phyloP scores from a whole-genome alignment of 1,284 basidiomycete species.

The Takashimella tepidaria region DNA sequence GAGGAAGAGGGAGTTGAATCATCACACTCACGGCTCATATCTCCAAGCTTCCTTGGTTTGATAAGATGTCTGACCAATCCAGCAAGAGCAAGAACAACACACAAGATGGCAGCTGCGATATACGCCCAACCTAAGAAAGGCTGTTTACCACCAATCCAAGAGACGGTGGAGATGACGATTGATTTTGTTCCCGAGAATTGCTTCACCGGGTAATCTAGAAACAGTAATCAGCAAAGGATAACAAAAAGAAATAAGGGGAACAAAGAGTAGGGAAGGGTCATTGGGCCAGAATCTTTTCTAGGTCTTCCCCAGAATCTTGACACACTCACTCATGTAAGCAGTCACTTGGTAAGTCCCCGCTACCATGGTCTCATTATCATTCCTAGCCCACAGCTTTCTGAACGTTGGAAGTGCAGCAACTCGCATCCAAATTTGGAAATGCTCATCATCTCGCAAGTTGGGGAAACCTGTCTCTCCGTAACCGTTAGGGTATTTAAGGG shows the following conservation, averaged over 20 bases:
- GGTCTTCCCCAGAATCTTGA: not conserved
- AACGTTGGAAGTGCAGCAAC: slow-evolving; percentile 95
- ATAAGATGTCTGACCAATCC: slow-evolving; percentile 90
- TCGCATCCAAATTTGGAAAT: slow-evolving; percentile 99
- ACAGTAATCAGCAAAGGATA: slow-evolving; percentile 2
- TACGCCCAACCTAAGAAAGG: slow-evolving; percentile 97
- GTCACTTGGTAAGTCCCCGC: slow-evolving; percentile 72
- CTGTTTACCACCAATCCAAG: slow-evolving; percentile 92
- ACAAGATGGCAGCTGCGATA: slow-evolving; percentile 79
- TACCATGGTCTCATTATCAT: slow-evolving; percentile 69
- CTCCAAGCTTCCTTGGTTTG: slow-evolving; percentile 71
- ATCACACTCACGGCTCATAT: slow-evolving; percentile 35
- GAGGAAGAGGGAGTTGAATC: no score
- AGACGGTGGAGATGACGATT: slow-evolving; percentile 91
- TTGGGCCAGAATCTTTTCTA: not conserved
- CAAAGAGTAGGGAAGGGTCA: not conserved
- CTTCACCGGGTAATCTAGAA: slow-evolving; percentile 83
- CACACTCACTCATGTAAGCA: slow-evolving; percentile 68
- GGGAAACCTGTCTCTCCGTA: slow-evolving; percentile 73
- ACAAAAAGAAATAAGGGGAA: slow-evolving; percentile 1
- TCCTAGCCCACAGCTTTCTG: slow-evolving; percentile 87
- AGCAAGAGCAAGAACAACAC: slow-evolving; percentile 77
- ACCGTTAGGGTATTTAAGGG: slow-evolving; percentile 61
- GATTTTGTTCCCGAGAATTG: slow-evolving; percentile 93
- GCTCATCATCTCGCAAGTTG: slow-evolving; percentile 73